A percentile compares a stretch with the other conserved stretches of the same genome.
Evolutionary conservation across 805 yeast species (phyloP).

Genomic region (Candida piceae): DNA sequence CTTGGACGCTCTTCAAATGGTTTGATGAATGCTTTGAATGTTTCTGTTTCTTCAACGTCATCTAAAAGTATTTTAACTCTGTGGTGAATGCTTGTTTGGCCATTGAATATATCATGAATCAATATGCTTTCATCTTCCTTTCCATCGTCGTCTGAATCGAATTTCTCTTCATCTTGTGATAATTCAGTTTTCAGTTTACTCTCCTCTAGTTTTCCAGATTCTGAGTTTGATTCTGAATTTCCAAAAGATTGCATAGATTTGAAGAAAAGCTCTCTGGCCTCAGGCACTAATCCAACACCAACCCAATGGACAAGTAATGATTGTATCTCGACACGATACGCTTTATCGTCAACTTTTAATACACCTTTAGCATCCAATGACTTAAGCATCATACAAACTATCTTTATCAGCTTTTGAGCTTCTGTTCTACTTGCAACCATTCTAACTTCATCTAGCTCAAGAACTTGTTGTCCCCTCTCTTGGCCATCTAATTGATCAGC

Average conservation of each 20-base stretch:
- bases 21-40: no score
- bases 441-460: conserved; percentile 16
- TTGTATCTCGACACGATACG: conserved; percentile 56
- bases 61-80: no score
- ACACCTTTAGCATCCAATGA: conserved; percentile 43
- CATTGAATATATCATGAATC: no score
- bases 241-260: conserved; percentile 9
- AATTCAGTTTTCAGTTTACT: no score
- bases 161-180: no score
- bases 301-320: conserved; percentile 61
- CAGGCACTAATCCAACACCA: conserved; percentile 46
- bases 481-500: conserved; percentile 17
- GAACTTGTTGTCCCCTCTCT: conserved; percentile 8
- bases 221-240: no score
- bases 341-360: conserved; percentile 39
- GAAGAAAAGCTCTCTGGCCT: conserved; percentile 52
- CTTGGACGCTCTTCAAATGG: no score
- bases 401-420: conserved; percentile 39
- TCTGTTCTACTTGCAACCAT: conserved; percentile 29
- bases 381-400: conserved; percentile 60
- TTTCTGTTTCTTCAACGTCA: no score
- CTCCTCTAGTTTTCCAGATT: no score
- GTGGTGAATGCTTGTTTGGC: no score
- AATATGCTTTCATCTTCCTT: no score
- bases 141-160: no score